phyloP scores from a whole-genome alignment of 2,329 filamentous ascomycete species.

The Aspergillus ibericus region DNA sequence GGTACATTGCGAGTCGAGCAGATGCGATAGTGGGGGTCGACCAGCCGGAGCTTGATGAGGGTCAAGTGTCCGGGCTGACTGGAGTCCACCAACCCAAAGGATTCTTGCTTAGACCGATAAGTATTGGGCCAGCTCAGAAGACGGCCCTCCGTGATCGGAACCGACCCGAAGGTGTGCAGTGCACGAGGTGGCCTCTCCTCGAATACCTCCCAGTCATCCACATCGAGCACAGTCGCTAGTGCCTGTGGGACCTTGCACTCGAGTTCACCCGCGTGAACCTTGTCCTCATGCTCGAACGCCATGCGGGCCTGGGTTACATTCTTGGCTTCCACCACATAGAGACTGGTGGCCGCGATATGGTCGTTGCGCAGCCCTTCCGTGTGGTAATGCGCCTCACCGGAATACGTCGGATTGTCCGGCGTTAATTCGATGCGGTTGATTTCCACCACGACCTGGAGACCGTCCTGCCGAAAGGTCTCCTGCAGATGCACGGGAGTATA shows the following conservation, averaged over 20 bases:
- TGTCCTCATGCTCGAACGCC: neutral
- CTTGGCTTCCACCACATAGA: neutral
- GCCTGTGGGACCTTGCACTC: neutral
- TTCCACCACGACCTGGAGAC: neutral
- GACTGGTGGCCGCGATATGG: neutral
- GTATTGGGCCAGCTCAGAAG: neutral
- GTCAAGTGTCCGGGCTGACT: neutral
- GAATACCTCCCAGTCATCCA: neutral
- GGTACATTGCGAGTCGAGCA: neutral
- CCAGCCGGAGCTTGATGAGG: neutral
- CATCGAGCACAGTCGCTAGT: neutral
- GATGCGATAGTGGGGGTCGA: neutral
- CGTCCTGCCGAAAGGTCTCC: neutral
- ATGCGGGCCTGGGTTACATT: neutral
- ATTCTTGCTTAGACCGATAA: neutral
- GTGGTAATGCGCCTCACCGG: neutral
- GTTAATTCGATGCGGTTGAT: neutral
- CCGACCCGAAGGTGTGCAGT: neutral
- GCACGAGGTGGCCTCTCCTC: neutral
- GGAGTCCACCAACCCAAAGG: neutral
- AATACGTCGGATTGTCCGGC: neutral
- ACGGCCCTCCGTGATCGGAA: neutral
- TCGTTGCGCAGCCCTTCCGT: neutral
- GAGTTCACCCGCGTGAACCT: neutral
- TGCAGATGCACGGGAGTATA: neutral